Evolutionary conservation across 805 yeast genomes (phyloP), one percentile per base, ranked within the genome.

Genomic region (Brettanomyces bruxellensis): DNA sequence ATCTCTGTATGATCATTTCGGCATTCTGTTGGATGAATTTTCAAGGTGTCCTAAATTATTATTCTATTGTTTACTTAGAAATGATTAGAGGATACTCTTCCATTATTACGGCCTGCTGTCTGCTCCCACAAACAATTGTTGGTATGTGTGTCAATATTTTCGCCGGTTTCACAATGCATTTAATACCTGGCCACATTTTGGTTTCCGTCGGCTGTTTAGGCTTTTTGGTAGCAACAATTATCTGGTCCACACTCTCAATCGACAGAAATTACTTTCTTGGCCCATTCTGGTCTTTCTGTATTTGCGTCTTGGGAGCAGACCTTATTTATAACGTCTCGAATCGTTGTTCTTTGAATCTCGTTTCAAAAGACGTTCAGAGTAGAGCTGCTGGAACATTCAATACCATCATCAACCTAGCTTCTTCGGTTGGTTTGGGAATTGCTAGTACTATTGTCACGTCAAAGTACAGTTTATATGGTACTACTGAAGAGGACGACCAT

Each of bases 351-450:
- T 55, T 72, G 38, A 62, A 69, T 4, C 60, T 74, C 1, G 75
- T 74, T 12, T 61, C 66, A 25, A 54, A 55, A 35, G 46, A 56
- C 13, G 54, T 68, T 23, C 77, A 72, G 48, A 65, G 73, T 41
- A 55, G 73, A 12, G 78, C 77, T 4, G 74, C 74, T 4, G 77
- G 78, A 13, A 61, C 73, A 3, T 73, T 73, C 51, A 73, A 71
- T 49, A 73, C 77, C 1, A 57, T 67, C 35, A 51, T 64, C 25
- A 75, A 72, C 47, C 48, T 74, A 28, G 59, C 72, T 38, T 60
- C 68, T 0, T 58, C 74, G 3, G 59, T 73, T 4, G 75, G 75
- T 0, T 56, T 73, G 4, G 72, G 75, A 24, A 51, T 71, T 1
- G 59, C 72, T 1, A 57, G 70, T 14, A 69, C 76, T 0, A 59